phyloP scores from a whole-genome alignment of 1,139 yeast genomes.

The Diutina siamensis region DNA sequence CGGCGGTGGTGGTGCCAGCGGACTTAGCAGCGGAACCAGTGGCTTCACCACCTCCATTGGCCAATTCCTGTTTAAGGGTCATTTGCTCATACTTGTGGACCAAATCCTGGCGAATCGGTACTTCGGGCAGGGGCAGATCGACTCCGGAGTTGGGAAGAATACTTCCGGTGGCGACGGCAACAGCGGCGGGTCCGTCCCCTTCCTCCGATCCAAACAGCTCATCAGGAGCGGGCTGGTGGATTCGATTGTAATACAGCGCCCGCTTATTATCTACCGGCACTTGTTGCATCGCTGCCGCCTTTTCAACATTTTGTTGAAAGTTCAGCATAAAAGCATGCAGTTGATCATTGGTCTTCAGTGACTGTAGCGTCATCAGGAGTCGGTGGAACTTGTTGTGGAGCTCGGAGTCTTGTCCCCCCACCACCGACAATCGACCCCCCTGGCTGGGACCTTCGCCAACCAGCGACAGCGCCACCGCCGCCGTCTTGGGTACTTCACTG shows the following conservation, averaged over 20 bases:
- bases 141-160: background rate
- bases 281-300: constrained; percentile 8
- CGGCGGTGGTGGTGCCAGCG: background rate
- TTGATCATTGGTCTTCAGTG: constrained; percentile 22
- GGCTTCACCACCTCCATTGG: no score
- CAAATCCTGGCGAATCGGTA: constrained; percentile 25
- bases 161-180: background rate
- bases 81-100: constrained; percentile 13
- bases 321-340: constrained; percentile 24
- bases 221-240: constrained; percentile 11
- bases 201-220: constrained; percentile 7
- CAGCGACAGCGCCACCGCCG: no score
- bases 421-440: no score
- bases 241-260: constrained; percentile 22
- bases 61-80: no score
- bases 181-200: background rate
- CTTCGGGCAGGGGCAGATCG: constrained; percentile 10
- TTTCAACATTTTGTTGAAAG: constrained; percentile 15
- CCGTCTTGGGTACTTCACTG: no score
- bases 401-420: no score
- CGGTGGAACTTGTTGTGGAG: constrained; percentile 22
- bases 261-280: constrained; percentile 16
- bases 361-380: constrained; percentile 28
- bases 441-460: no score
- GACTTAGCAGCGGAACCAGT: background rate